Evolutionary conservation across 805 yeast genomes (phyloP), one percentile per base, ranked within the genome.

Genomic region (Barnettozyma wickerhamii): DNA sequence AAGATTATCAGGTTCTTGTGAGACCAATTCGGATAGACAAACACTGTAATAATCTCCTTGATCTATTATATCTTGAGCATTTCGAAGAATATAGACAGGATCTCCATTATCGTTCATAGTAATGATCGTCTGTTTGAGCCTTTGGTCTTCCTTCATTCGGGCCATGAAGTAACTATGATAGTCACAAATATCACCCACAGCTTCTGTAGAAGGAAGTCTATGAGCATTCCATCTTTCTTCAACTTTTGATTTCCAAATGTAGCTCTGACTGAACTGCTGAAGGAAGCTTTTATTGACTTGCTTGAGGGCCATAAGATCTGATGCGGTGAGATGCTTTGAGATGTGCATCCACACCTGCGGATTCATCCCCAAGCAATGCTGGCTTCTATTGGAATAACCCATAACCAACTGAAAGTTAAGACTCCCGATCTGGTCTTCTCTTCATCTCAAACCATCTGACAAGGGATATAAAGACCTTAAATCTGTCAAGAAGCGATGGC

Each of bases 331-430:
- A 26, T 40, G 28, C 19, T 40, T 40, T 3, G 38, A 32, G 15
- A 35, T 23, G 24, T 40, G 43, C 21, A 35, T 19, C 43, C 43
- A 40, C n/a, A 40, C 24, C 29, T 40, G 43, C 6, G 26, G 33
- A 31, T 40, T 35, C 13, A 35, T 33, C 9, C 19, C 24, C 15
- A n/a, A n/a, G n/a, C n/a, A n/a, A n/a, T n/a, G n/a, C n/a, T n/a
- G n/a, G n/a, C n/a, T n/a, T n/a, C n/a, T n/a, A n/a, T n/a, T n/a
- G n/a, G n/a, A n/a, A n/a, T n/a, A n/a, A n/a, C n/a, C n/a, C n/a
- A n/a, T n/a, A n/a, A n/a, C n/a, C n/a, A n/a, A n/a, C n/a, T n/a
- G n/a, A n/a, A n/a, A n/a, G n/a, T n/a, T n/a, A n/a, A n/a, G n/a
- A n/a, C n/a, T n/a, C n/a, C n/a, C n/a, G n/a, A n/a, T n/a, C n/a